These are phyloP conservation scores for Phaeotremella fagi DNA, from an alignment of 768 basidiomycete genomes.

Conservation along the genomic window DNA sequence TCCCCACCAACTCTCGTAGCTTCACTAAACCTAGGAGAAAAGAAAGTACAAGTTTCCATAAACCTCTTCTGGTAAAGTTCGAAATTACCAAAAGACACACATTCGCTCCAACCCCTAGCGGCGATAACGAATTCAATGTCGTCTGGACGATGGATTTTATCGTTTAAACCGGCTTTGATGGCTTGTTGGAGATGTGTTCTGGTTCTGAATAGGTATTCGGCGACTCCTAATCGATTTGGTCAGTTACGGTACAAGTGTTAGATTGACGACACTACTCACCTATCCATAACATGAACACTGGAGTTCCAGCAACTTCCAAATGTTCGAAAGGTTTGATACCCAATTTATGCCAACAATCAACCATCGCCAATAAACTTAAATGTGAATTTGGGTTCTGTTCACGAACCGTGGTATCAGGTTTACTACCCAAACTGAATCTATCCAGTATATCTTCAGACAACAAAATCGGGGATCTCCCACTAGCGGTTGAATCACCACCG, in stretches of 20 bases:
- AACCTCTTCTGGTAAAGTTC: conserved; percentile 80
- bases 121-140: conserved; percentile 93
- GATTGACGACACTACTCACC: conserved; percentile 47
- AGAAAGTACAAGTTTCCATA: conserved; percentile 69
- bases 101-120: conserved; percentile 92
- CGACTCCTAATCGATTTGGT: conserved; percentile 56
- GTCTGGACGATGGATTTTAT: conserved; percentile 75
- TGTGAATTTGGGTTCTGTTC: conserved; percentile 67
- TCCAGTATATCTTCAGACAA: conserved; percentile 80
- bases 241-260: background rate
- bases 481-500: conserved; percentile 4
- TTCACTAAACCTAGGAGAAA: conserved; percentile 80
- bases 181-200: conserved; percentile 61
- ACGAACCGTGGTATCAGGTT: conserved; percentile 15
- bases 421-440: conserved; percentile 73
- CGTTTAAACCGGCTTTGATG: conserved; percentile 67
- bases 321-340: conserved; percentile 83
- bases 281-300: conserved; percentile 92
- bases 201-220: conserved; percentile 86
- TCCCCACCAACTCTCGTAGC: conserved; percentile 72
- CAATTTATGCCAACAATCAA: conserved; percentile 91
- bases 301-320: conserved; percentile 88
- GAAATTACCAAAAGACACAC: conserved; percentile 85
- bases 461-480: conserved; percentile 58
- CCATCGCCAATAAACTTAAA: conserved; percentile 91